Evolutionary conservation across 768 basidiomycete species (phyloP).

Genomic region (Podaxis carcinomalis): DNA sequence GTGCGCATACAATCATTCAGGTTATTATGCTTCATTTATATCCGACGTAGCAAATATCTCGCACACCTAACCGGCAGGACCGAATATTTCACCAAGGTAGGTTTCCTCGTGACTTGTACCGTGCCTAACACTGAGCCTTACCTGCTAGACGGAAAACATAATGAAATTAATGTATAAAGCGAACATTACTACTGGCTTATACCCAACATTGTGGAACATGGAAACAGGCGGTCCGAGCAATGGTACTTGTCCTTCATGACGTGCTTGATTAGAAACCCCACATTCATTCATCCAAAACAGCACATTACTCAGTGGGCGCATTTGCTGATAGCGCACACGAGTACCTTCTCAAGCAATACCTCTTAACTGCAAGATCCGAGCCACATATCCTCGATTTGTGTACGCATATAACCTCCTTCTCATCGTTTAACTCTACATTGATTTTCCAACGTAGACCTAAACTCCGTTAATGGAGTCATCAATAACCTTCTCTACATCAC

Average conservation of each 20-base stretch:
- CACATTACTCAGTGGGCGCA: constrained; percentile 49
- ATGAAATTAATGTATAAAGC: constrained; percentile 49
- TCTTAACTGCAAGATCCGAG: constrained; percentile 43
- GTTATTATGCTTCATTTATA: neutral
- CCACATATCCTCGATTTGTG: constrained; percentile 46
- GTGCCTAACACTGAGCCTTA: constrained; percentile 17
- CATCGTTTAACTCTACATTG: neutral
- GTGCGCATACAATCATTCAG: constrained; percentile 20
- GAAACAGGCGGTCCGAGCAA: constrained; percentile 38
- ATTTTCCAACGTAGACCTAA: constrained; percentile 34
- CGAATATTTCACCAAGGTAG: constrained; percentile 49
- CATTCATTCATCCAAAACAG: constrained; percentile 17
- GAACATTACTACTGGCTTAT: constrained; percentile 42
- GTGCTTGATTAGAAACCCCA: neutral
- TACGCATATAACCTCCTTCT: constrained; percentile 24
- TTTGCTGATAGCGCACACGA: constrained; percentile 63
- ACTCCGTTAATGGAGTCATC: constrained; percentile 48
- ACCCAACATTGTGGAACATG: constrained; percentile 50
- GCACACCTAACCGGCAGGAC: constrained; percentile 70
- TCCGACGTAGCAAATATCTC: constrained; percentile 58
- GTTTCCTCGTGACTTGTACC: neutral
- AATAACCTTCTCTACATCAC: constrained; percentile 55
- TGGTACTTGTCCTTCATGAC: constrained; percentile 23
- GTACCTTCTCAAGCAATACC: constrained; percentile 63
- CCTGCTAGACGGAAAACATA: constrained; percentile 37